Evolutionary conservation across 23 red algal genomes (phyloP).

Genomic region (Pyropia yezoensis): DNA sequence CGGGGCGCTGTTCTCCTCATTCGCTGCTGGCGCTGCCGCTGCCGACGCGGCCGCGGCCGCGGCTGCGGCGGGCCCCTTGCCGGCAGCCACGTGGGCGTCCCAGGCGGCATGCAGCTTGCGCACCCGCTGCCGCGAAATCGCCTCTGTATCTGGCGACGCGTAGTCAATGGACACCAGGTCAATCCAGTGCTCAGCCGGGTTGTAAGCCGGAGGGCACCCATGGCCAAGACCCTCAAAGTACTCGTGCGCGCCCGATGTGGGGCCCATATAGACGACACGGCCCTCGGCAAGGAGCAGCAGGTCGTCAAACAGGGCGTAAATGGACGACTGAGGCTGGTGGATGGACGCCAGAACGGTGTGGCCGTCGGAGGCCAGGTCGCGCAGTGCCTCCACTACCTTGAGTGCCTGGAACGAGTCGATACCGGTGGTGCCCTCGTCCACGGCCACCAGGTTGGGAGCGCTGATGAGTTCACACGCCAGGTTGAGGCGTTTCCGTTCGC

Average conservation of each 20-base stretch:
- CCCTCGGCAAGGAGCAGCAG: constrained; percentile 74
- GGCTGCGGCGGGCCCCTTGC: background rate
- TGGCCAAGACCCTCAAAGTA: constrained; percentile 66
- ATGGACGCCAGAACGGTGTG: constrained; percentile 85
- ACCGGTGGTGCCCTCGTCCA: constrained; percentile 79
- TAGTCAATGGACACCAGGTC: constrained; percentile 80
- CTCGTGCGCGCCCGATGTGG: constrained; percentile 14
- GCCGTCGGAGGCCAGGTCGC: constrained; percentile 62
- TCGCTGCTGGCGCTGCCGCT: background rate
- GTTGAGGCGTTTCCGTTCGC: constrained; percentile 79
- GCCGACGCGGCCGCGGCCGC: background rate
- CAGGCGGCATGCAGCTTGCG: constrained; percentile 28
- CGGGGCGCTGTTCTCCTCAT: background rate
- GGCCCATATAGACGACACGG: constrained; percentile 57
- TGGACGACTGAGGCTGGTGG: constrained; percentile 73
- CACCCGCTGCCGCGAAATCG: constrained; percentile 29
- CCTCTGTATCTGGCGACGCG: constrained; percentile 20
- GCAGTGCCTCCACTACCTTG: constrained; percentile 70
- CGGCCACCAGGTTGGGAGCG: constrained; percentile 62
- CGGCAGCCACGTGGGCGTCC: background rate
- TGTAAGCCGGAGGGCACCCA: constrained; percentile 16
- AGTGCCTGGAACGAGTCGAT: constrained; percentile 91
- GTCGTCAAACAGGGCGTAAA: constrained; percentile 91
- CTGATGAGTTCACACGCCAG: constrained; percentile 81
- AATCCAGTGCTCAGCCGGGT: constrained; percentile 63